These are phyloP conservation scores for Myxozyma udenii DNA, from an alignment of 805 yeast genomes.

Conservation along the genomic window DNA sequence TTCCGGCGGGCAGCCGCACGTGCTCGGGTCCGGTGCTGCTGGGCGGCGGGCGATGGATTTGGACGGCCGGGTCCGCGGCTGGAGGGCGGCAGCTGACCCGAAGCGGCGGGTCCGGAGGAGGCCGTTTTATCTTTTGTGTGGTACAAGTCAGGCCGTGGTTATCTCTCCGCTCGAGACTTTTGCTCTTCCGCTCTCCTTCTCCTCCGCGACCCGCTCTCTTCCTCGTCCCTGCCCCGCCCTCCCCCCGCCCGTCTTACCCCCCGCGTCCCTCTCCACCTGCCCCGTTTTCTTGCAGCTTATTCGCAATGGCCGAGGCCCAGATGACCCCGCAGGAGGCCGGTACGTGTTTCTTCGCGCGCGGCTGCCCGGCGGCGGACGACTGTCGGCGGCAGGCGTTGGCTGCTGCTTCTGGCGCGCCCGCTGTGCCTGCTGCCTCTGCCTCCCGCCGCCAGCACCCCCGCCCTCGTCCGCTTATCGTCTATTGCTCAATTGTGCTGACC, in stretches of 20 bases:
- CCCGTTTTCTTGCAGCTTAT: not conserved
- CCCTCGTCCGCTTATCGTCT: not conserved
- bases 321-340: slow-evolving; percentile 31
- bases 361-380: not conserved
- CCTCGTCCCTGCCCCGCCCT: slow-evolving; percentile 1
- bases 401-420: no score
- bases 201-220: slow-evolving; percentile 11
- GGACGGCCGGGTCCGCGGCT: not conserved
- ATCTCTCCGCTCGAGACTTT: no score
- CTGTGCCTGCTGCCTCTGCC: not conserved
- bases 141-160: not conserved
- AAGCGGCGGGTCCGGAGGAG: not conserved
- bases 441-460: not conserved
- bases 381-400: not conserved
- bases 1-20: not conserved
- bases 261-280: not conserved
- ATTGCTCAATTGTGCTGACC: slow-evolving; percentile 2
- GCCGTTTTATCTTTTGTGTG: not conserved
- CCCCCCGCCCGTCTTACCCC: not conserved
- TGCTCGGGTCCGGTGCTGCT: not conserved
- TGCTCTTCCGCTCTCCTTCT: slow-evolving; percentile 10
- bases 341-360: slow-evolving; percentile 13
- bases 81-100: not conserved
- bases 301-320: slow-evolving; percentile 29
- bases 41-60: not conserved